Base-by-base conservation (phyloP, 2,329 filamentous ascomycete genomes). In the Metarhizium rileyi region DNA sequence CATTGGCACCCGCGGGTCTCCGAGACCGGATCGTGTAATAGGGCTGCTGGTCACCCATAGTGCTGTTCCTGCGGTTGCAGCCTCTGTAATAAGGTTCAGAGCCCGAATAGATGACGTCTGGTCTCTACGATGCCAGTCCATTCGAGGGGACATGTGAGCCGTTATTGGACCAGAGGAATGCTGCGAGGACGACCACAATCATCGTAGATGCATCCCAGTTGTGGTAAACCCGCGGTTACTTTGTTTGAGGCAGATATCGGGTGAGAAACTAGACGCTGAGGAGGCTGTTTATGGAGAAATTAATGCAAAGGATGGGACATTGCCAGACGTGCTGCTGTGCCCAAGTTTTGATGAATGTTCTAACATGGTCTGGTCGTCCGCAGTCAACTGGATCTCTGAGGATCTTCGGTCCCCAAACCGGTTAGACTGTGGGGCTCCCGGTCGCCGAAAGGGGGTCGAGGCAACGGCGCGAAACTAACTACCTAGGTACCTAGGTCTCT, bases 11-110 rank as follows among this genome's bases (percentile, higher is more conserved):
- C 48, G 65, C 66, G 42, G 74, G 70, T 54, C 68, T 64, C 58
- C 74, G 68, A 49, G 76, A 72, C 58, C 72, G 70, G 57, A 80
- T 73, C 41, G 76, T 77, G 50, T 78, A 67, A 59, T 79, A 80
- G 16, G 75, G 70, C 52, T 68, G 66, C 43, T 68, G 64, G 49
- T 71, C 67, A 50, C 64, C 64, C 71, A 75, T 74, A 36, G 28
- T 45, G 48, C 44, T 25, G 46, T 14, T 23, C 16, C 28, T 27
- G 42, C 14, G 4, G 8, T 8, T 28, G 18, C 28, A 9, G 20
- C 23, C n/a, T n/a, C n/a, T 44, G 23, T 20, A 22, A 35, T 36
- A 14, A 9, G 3, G 12, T 26, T 22, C 14, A 14, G 30, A 14
- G 10, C 30, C 12, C 10, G 16, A 36, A 38, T 38, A 38, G 18